Base-by-base conservation (phyloP, 805 yeast genomes). In the Ogataea nitratoaversa region DNA sequence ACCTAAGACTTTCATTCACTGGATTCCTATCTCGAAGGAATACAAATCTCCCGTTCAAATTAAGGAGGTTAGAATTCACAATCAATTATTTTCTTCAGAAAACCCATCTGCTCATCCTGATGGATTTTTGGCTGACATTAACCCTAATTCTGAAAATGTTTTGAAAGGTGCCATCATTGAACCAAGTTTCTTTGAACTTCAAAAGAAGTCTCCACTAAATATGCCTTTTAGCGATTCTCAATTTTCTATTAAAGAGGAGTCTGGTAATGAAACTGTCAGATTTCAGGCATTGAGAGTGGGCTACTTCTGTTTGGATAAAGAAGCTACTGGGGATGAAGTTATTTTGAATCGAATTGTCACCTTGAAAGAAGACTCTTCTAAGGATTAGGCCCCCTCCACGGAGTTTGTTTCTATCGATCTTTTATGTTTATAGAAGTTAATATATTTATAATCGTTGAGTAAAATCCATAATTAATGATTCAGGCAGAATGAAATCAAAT, bases 281-380 rank as follows among this genome's bases (percentile, higher is more conserved):
- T 93, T 93, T 88, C 99, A 93, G 70, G 99, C 96, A 23, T 76
- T 93, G 65, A 80, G 99, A 68, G 91, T 87, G 34, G 99, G 99
- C 23, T 93, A 93, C 66, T 93, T 89, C 77, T 82, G 96, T 57
- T 63, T 88, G 61, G 99, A 93, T 62, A 77, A 74, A 52, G 97
- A 91, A 48, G 67, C 86, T 41, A 66, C 72, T 8, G 72, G 67
- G 16, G 82, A 76, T 22, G 71, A 68, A 43, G 66, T 90, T 48
- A 74, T 93, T 25, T 70, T 93, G 60, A 93, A 93, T 68, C 78
- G 96, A 63, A 88, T 91, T 55, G 99, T 93, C 31, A 83, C 96
- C 12, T 76, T 93, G 66, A 93, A 91, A 71, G 95, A 85, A 56
- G 95, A 88, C 49, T 65, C 79, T 22, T 65, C 75, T 12, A 76